A percentile compares a stretch with the other conserved stretches of the same genome.
phyloP scores from a whole-genome alignment of 1,284 basidiomycete genomes.

The Phlebopus sp. region DNA sequence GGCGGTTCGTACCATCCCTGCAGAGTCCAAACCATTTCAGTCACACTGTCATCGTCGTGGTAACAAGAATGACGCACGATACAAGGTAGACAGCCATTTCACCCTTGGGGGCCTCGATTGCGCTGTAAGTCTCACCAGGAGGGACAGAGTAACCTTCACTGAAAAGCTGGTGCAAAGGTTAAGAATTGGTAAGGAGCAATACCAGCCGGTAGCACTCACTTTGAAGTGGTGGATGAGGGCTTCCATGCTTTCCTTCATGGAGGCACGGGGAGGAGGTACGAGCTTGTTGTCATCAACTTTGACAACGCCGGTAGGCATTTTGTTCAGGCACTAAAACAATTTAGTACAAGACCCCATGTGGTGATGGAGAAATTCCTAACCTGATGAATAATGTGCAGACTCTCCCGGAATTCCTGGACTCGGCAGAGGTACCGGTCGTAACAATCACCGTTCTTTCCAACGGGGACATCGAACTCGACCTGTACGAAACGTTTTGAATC shows the following conservation, averaged over 20 bases:
- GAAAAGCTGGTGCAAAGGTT: conserved; percentile 62
- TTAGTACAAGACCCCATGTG: not conserved
- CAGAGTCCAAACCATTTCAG: conserved; percentile 1
- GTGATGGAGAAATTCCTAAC: conserved; percentile 27
- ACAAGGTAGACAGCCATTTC: conserved; percentile 98
- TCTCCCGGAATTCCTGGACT: conserved; percentile 97
- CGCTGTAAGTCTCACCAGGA: conserved; percentile 94
- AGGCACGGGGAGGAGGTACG: conserved; percentile 93
- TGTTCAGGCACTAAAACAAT: conserved; percentile 79
- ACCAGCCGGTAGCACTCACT: conserved; percentile 36
- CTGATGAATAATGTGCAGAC: conserved; percentile 86
- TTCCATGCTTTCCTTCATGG: conserved; percentile 99
- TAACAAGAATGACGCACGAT: conserved; percentile 50
- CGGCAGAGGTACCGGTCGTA: conserved; percentile 96
- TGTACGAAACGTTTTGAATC: conserved; percentile 22
- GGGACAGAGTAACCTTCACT: conserved; percentile 98
- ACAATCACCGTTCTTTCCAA: conserved; percentile 97
- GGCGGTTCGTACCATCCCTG: conserved; percentile 87
- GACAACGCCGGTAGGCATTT: conserved; percentile 91
- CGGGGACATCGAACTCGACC: conserved; percentile 97
- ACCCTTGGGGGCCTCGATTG: conserved; percentile 98
- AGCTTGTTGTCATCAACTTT: conserved; percentile 99
- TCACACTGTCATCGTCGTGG: not conserved
- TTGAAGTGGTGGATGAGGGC: conserved; percentile 98
- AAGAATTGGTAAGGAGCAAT: conserved; percentile 3